A percentile compares a stretch with the other conserved stretches of the same genome.
These are phyloP conservation scores for Petunia hybrid DNA, from an alignment of 305 asterid species.

Conservation along the genomic window DNA sequence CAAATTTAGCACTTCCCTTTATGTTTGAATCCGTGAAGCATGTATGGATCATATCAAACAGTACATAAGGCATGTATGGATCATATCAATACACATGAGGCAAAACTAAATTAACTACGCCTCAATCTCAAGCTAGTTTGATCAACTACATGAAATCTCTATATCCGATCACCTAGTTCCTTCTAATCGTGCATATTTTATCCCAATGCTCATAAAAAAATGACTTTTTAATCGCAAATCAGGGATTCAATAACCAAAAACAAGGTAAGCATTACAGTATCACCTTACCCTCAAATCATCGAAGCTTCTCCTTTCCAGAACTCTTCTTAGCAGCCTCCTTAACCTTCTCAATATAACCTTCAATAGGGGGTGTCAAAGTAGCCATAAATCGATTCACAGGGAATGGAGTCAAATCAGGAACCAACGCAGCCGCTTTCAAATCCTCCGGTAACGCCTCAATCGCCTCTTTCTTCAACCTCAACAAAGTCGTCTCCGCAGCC, in stretches of 20 bases:
- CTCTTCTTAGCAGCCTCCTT: conserved; percentile 81
- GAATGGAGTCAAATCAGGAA: conserved; percentile 76
- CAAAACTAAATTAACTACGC: conserved; percentile 14
- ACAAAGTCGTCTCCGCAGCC: conserved; percentile 71
- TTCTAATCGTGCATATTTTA: not conserved
- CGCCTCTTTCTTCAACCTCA: conserved; percentile 80
- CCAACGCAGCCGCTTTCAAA: conserved; percentile 76
- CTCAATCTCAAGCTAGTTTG: not conserved
- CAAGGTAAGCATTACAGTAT: conserved; percentile 9
- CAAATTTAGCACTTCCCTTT: not conserved
- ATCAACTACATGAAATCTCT: conserved; percentile 5
- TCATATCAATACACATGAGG: not conserved
- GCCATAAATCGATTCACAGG: conserved; percentile 80
- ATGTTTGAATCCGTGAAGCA: not conserved
- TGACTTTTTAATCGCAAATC: not conserved
- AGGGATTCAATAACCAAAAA: not conserved
- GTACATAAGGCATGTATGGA: not conserved
- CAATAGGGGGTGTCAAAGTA: conserved; percentile 89
- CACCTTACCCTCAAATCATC: conserved; percentile 47
- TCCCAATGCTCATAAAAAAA: not conserved
- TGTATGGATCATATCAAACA: not conserved
- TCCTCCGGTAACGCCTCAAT: conserved; percentile 84
- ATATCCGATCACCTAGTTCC: not conserved
- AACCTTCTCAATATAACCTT: conserved; percentile 85
- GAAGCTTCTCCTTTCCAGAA: conserved; percentile 70